These are phyloP conservation scores for Stygiomarasmius scandens DNA, from an alignment of 1,284 basidiomycete species.

Conservation along the genomic window DNA sequence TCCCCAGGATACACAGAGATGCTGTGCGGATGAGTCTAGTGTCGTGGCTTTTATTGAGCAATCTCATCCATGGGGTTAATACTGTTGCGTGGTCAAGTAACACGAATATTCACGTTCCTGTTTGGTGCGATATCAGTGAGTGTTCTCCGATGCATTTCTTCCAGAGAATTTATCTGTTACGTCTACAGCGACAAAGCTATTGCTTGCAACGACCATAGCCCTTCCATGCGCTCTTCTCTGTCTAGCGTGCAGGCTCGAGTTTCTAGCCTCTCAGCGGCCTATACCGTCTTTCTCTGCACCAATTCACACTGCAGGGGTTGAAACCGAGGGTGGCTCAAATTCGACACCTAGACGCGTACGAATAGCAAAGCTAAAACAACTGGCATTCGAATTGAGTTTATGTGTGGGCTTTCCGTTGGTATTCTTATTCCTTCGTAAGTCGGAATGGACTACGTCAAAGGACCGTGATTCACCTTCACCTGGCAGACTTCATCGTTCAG, in stretches of 20 bases:
- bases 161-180: background rate
- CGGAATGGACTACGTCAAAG: background rate
- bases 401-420: constrained; percentile 52
- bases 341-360: background rate
- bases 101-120: constrained; percentile 20
- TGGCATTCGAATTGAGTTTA: constrained; percentile 46
- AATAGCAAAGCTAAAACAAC: constrained; percentile 28
- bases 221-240: constrained; percentile 20
- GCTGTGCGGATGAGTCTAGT: constrained; percentile 23
- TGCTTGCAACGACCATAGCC: constrained; percentile 18
- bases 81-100: constrained; percentile 31
- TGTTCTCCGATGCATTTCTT: background rate
- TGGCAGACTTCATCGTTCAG: constrained; percentile 38
- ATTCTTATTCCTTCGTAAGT: constrained; percentile 53
- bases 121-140: constrained; percentile 41
- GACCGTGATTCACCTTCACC: background rate
- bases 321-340: background rate
- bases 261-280: constrained; percentile 41
- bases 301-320: constrained; percentile 16
- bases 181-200: constrained; percentile 20
- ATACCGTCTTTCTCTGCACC: constrained; percentile 28
- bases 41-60: constrained; percentile 32
- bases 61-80: constrained; percentile 33
- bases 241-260: constrained; percentile 37
- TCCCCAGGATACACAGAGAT: constrained; percentile 11